These are phyloP conservation scores for Triticum turgidum DNA, from an alignment of 176 grass and related monocot species.

Conservation along the genomic window DNA sequence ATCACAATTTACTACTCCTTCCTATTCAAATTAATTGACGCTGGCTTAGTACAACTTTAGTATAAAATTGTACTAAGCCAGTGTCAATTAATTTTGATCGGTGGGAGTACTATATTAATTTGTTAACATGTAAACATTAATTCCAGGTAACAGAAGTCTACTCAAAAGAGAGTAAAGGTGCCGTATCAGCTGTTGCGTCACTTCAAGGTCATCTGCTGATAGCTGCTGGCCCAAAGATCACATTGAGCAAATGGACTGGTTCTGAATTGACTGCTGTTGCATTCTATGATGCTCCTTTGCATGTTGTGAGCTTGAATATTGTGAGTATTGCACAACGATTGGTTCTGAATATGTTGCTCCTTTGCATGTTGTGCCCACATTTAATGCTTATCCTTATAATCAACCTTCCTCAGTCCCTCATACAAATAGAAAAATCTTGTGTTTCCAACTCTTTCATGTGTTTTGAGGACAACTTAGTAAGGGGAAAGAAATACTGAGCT, in stretches of 20 bases:
- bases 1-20: not conserved
- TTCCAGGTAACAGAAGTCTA: slow-evolving; percentile 82
- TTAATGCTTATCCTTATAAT: not conserved
- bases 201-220: slow-evolving; percentile 95
- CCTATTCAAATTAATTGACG: too few species aligned
- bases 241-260: slow-evolving; percentile 92
- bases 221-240: slow-evolving; percentile 95
- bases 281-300: slow-evolving; percentile 96
- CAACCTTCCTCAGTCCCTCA: not conserved
- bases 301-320: slow-evolving; percentile 99
- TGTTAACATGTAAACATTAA: slow-evolving; percentile 1
- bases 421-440: not conserved
- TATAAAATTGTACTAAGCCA: too few species aligned
- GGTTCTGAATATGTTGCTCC: not conserved
- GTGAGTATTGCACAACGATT: slow-evolving; percentile 52
- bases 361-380: not conserved
- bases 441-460: not conserved
- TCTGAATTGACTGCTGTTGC: slow-evolving; percentile 88
- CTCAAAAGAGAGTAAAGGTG: slow-evolving; percentile 93
- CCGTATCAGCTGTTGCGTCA: slow-evolving; percentile 89
- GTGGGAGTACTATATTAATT: not conserved
- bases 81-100: too few species aligned
- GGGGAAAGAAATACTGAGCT: not conserved
- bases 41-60: too few species aligned
- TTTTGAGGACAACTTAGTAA: not conserved